Evolutionary conservation across 2,329 filamentous ascomycete genomes (phyloP).

Genomic region (Teratosphaeria epicoccoides): DNA sequence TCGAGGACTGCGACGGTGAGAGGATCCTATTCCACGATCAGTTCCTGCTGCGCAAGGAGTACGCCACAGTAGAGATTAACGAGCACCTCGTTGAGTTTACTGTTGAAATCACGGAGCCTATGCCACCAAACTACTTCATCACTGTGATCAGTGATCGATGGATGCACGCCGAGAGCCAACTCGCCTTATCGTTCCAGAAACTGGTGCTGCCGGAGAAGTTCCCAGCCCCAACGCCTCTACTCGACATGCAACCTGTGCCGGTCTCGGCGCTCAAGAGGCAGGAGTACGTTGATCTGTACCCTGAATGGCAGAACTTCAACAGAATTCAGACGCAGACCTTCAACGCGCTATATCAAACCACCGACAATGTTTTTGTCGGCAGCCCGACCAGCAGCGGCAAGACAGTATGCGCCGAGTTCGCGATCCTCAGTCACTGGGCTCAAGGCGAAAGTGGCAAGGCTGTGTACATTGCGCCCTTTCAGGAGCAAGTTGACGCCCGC

Average conservation of each 20-base stretch:
- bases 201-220: conserved; percentile 91
- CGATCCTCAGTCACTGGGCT: conserved; percentile 79
- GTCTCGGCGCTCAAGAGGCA: conserved; percentile 78
- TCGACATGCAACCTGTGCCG: conserved; percentile 85
- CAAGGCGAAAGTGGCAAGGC: conserved; percentile 62
- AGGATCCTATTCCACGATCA: conserved; percentile 92
- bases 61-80: conserved; percentile 72
- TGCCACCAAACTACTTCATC: conserved; percentile 98
- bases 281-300: conserved; percentile 73
- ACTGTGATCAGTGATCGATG: conserved; percentile 88
- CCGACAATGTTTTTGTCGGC: conserved; percentile 88
- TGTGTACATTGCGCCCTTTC: conserved; percentile 89
- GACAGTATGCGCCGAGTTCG: conserved; percentile 92
- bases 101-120: conserved; percentile 89
- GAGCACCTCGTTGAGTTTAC: conserved; percentile 95
- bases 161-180: conserved; percentile 95
- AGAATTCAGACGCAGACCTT: conserved; percentile 96
- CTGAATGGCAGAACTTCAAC: conserved; percentile 81
- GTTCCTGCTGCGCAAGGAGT: conserved; percentile 83
- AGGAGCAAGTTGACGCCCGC: conserved; percentile 77
- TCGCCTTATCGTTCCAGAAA: conserved; percentile 91
- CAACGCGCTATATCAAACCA: conserved; percentile 79
- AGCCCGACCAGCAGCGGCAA: conserved; percentile 93
- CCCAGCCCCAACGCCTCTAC: conserved; percentile 79
- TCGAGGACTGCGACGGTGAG: conserved; percentile 95